Percentiles rank a stretch among this genome's conserved stretches.
phyloP scores from a whole-genome alignment of 2,329 filamentous ascomycete genomes.

The Colletotrichum destructivum region DNA sequence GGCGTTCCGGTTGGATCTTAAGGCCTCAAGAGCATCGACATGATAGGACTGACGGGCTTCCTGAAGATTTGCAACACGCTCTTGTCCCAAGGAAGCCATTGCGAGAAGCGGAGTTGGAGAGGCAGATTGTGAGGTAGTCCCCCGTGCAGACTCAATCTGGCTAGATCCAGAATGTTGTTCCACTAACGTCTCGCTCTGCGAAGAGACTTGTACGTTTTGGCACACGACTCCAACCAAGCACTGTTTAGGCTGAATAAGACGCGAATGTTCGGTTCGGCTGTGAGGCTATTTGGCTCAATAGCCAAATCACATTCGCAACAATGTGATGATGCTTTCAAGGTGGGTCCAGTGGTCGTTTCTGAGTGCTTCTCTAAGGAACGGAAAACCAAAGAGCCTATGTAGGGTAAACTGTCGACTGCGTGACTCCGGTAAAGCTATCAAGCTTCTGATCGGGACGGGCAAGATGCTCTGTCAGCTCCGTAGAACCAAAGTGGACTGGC shows the following conservation, averaged over 20 bases:
- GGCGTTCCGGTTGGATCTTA: background rate
- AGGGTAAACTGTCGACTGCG: background rate
- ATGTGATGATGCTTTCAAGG: background rate
- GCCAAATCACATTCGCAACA: background rate
- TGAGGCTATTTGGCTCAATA: conserved; percentile 19
- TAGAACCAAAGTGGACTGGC: background rate
- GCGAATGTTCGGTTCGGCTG: background rate
- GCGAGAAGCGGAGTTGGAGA: background rate
- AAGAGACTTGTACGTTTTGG: background rate
- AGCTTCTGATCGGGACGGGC: background rate
- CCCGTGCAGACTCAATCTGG: background rate
- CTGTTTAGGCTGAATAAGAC: conserved; percentile 23
- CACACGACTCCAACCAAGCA: background rate
- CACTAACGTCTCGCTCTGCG: background rate
- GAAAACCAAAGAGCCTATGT: background rate
- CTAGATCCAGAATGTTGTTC: background rate
- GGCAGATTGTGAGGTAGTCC: background rate
- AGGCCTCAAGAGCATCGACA: background rate
- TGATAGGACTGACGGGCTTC: background rate
- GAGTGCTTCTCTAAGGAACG: background rate
- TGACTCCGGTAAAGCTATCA: background rate
- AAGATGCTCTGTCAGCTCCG: background rate
- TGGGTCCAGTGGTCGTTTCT: background rate
- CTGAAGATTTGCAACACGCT: background rate
- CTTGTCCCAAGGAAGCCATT: background rate